These are phyloP conservation scores for Globisporangium apiculatum DNA, from an alignment of 352 stramenopile species.

Conservation along the genomic window DNA sequence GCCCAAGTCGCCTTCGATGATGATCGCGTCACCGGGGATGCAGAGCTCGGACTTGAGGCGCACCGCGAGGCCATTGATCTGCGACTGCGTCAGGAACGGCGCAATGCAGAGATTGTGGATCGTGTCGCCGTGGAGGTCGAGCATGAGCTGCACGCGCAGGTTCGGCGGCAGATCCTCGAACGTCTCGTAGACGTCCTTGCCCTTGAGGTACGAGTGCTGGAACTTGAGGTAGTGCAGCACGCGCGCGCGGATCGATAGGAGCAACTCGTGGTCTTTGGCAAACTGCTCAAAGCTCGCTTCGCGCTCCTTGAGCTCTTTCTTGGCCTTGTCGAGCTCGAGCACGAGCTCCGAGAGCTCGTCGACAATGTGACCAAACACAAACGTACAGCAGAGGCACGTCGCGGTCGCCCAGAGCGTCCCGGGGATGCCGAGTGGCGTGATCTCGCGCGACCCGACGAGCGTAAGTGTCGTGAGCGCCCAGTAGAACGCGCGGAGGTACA, in stretches of 20 bases:
- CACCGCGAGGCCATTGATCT: slow-evolving; percentile 51
- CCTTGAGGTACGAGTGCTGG: slow-evolving; percentile 58
- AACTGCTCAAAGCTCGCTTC: slow-evolving; percentile 67
- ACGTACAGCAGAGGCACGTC: slow-evolving; percentile 65
- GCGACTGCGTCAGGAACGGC: slow-evolving; percentile 40
- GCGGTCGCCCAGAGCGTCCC: slow-evolving; percentile 60
- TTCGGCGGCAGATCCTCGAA: slow-evolving; percentile 73
- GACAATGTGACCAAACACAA: slow-evolving; percentile 74
- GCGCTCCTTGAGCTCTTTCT: slow-evolving; percentile 63
- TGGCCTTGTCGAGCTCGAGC: slow-evolving; percentile 64
- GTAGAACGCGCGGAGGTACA: slow-evolving; percentile 73
- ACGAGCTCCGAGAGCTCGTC: slow-evolving; percentile 73
- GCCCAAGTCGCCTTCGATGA: slow-evolving; percentile 56
- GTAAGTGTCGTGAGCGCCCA: slow-evolving; percentile 75
- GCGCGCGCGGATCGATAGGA: slow-evolving; percentile 41
- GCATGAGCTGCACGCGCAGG: slow-evolving; percentile 57
- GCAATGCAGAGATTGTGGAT: slow-evolving; percentile 48
- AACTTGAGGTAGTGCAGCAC: slow-evolving; percentile 68
- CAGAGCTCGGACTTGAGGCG: slow-evolving; percentile 63
- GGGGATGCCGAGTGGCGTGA: slow-evolving; percentile 48
- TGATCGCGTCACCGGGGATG: slow-evolving; percentile 62
- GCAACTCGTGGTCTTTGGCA: slow-evolving; percentile 55
- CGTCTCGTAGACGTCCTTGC: slow-evolving; percentile 60
- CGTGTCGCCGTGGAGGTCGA: slow-evolving; percentile 55
- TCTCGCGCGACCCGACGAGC: slow-evolving; percentile 59